Percentiles rank a stretch among this genome's conserved stretches.
These are phyloP conservation scores for Hirschfeldia incana DNA, from an alignment of 345 rosid species.

Conservation along the genomic window DNA sequence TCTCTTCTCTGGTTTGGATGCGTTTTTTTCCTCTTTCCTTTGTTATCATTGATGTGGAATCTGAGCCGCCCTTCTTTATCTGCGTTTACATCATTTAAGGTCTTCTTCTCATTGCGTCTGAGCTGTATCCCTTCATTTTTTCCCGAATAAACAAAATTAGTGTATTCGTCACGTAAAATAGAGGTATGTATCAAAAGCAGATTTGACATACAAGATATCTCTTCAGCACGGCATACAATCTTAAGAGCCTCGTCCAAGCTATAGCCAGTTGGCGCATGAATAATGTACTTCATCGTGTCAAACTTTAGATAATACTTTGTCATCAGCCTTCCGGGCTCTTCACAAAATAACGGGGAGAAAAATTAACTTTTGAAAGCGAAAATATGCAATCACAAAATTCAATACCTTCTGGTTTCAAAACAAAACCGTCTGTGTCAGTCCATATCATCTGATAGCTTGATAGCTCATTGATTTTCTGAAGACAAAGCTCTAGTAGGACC, in stretches of 20 bases:
- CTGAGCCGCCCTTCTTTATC: slow-evolving; percentile 82
- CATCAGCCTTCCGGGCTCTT: slow-evolving; percentile 97
- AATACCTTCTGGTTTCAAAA: slow-evolving; percentile 87
- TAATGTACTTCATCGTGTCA: slow-evolving; percentile 87
- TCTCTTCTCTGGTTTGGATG: slow-evolving; percentile 91
- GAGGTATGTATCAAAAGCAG: slow-evolving; percentile 18
- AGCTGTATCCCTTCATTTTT: slow-evolving; percentile 96
- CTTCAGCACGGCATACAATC: slow-evolving; percentile 79
- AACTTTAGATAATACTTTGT: slow-evolving; percentile 92
- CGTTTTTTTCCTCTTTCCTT: slow-evolving; percentile 89
- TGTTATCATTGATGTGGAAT: slow-evolving; percentile 79
- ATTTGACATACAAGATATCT: slow-evolving; percentile 77
- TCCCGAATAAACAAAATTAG: slow-evolving; percentile 28
- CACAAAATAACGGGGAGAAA: slow-evolving; percentile 1
- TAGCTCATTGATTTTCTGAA: slow-evolving; percentile 76
- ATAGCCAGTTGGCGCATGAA: slow-evolving; percentile 64
- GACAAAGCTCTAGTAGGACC: slow-evolving; percentile 61
- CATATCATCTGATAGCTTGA: slow-evolving; percentile 85
- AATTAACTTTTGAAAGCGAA: slow-evolving; percentile 3
- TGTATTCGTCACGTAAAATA: neutral
- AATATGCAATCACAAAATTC: slow-evolving; percentile 13
- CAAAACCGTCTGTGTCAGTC: slow-evolving; percentile 85
- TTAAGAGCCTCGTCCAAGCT: slow-evolving; percentile 79
- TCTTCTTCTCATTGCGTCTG: slow-evolving; percentile 93
- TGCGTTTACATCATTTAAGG: slow-evolving; percentile 79